These are phyloP conservation scores for Colletotrichum horii DNA, from an alignment of 2,329 filamentous ascomycete species.

Conservation along the genomic window DNA sequence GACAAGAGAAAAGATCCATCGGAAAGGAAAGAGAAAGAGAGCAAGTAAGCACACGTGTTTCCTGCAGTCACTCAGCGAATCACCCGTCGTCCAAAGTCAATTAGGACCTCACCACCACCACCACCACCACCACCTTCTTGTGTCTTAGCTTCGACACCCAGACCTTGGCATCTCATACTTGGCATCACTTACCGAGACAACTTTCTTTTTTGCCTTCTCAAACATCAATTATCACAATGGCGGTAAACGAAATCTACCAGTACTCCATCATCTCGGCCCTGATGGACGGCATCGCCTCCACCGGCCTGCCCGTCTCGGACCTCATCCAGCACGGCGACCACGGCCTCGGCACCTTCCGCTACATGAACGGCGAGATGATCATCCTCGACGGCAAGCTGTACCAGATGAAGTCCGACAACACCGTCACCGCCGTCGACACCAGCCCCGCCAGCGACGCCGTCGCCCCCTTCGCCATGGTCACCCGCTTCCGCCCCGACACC, in stretches of 20 bases:
- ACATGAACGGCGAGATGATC: conserved; percentile 41
- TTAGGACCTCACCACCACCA: neutral
- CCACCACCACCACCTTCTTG: neutral
- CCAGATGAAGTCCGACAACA: conserved; percentile 40
- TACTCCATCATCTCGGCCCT: conserved; percentile 39
- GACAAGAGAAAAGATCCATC: neutral
- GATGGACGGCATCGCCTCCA: conserved; percentile 38
- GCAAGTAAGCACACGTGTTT: neutral
- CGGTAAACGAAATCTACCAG: conserved; percentile 36
- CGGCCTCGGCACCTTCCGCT: conserved; percentile 38
- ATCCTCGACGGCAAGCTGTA: conserved; percentile 34
- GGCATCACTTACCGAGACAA: neutral
- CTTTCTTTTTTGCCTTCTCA: neutral
- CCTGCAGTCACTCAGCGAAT: neutral
- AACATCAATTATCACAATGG: conserved; percentile 26
- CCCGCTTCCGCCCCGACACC: conserved; percentile 31
- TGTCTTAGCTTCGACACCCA: neutral
- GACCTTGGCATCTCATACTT: neutral
- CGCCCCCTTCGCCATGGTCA: conserved; percentile 38
- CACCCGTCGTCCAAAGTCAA: neutral
- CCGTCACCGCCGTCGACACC: conserved; percentile 27
- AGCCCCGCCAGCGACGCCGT: conserved; percentile 24
- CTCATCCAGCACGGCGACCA: conserved; percentile 36
- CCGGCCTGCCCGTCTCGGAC: conserved; percentile 31
- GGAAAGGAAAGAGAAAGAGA: neutral